Conservation (phyloP, 2,329 filamentous ascomycete genomes). For the Penicillium sp. region DNA sequence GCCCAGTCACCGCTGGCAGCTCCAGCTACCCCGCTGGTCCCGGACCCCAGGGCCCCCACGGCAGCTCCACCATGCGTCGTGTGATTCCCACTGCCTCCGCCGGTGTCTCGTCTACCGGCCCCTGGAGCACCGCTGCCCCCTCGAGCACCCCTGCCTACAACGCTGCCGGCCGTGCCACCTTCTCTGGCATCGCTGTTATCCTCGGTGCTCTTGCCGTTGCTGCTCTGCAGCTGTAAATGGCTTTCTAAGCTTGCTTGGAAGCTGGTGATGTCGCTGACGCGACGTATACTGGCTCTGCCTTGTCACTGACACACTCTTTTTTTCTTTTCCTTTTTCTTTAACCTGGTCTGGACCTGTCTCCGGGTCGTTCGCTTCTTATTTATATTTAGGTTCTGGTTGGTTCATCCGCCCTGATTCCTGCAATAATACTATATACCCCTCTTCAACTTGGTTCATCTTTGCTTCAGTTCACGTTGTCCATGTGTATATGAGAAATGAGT, state of each 20-base stretch:
- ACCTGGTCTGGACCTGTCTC: not conserved
- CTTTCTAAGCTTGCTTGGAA: not conserved
- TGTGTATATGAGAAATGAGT: too few relatives aligned
- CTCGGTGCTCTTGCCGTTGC: conserved; percentile 22
- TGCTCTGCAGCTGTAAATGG: conserved; percentile 19
- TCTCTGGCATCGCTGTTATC: conserved; percentile 23
- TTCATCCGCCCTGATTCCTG: too few relatives aligned
- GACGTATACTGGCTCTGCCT: not conserved
- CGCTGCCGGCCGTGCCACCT: conserved; percentile 25
- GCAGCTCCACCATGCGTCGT: conserved; percentile 7
- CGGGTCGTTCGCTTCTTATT: not conserved
- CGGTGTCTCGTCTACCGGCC: not conserved
- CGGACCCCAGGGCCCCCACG: not conserved
- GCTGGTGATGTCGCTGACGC: not conserved
- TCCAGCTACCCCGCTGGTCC: not conserved
- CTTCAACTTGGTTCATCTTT: too few relatives aligned
- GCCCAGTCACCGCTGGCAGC: conserved; percentile 4
- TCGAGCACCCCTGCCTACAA: conserved; percentile 20
- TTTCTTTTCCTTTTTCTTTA: not conserved
- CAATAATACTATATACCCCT: too few relatives aligned
- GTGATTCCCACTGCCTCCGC: conserved; percentile 9
- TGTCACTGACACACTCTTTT: not conserved
- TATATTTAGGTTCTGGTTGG: not conserved
- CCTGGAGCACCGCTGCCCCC: not conserved
- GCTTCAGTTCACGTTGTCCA: too few relatives aligned